Evolutionary conservation across 2,329 filamentous ascomycete species (phyloP), one percentile per base, ranked within the genome.

Genomic region (Claviceps maximensis): DNA sequence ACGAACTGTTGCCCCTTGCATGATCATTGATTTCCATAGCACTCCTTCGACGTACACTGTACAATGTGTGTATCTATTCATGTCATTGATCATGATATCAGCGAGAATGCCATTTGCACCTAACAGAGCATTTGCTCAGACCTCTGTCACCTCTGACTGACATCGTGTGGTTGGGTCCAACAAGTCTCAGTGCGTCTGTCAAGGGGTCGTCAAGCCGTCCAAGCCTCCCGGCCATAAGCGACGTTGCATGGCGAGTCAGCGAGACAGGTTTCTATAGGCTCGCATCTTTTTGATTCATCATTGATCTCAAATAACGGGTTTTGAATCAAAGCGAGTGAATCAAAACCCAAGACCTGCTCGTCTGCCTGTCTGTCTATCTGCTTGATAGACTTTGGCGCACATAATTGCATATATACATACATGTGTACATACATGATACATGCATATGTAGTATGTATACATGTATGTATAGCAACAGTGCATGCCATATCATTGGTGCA

Each of bases 161-260:
- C 4, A 33, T 10, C 38, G 10, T n/a, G 10, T 50, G 17, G 49
- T 50, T 25, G 33, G 33, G 13, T 33, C 31, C 33, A 31, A 2
- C 33, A 15, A 15, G 33, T 38, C 12, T 38, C 33, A 17, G 33
- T 38, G 15, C 33, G n/a, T 17, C 7, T 29, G 27, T 8, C 12
- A 38, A 38, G 15, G 15, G 33, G 33, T 38, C 33, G 33, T 9
- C 21, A 17, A 50, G 49, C 40, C 21, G 23, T 9, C 23, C 38
- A 6, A 27, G 13, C 21, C 25, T 17, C 8, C 29, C 25, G 40
- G 49, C 38, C 48, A 33, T 25, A 29, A 29, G 55, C 54, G 57
- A 59, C 54, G 59, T 52, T 55, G 51, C 25, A 57, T 55, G 52
- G 57, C 55, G 54, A 59, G 58, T 56, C 54, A 54, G 46, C 47